These are phyloP conservation scores for Chrysosphaeria jannelii DNA, from an alignment of 2,329 filamentous ascomycete species.

Conservation along the genomic window DNA sequence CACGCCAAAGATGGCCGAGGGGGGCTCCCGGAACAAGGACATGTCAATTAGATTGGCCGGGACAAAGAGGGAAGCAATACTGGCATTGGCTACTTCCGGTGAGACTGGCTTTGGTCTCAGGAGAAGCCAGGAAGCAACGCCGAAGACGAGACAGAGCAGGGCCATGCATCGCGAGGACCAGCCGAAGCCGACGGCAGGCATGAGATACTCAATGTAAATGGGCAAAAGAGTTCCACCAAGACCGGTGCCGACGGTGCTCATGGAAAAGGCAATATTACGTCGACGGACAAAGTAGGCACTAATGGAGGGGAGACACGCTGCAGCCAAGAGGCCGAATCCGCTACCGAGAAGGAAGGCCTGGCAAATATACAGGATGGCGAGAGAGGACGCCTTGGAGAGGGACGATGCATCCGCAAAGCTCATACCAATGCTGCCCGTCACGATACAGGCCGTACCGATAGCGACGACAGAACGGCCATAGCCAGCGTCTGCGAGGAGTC, in stretches of 20 bases:
- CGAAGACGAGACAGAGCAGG: constrained; percentile 22
- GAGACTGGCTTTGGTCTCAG: constrained; percentile 7
- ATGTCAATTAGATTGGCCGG: constrained; percentile 19
- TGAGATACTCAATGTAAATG: constrained; percentile 21
- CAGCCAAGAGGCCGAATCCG: constrained; percentile 22
- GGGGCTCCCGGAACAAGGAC: constrained; percentile 16
- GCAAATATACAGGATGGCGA: constrained; percentile 13
- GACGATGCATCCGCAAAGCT: constrained; percentile 8
- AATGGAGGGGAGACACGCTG: constrained; percentile 19
- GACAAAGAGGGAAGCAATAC: background rate
- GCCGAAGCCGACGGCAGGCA: constrained; percentile 29
- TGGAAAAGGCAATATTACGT: constrained; percentile 24
- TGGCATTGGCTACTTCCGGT: background rate
- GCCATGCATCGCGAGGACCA: constrained; percentile 32
- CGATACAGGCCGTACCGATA: constrained; percentile 12
- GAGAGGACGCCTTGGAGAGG: background rate
- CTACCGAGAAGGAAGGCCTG: constrained; percentile 24
- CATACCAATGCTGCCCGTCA: constrained; percentile 17
- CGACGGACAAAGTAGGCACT: constrained; percentile 24
- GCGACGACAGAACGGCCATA: constrained; percentile 13
- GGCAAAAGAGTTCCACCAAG: constrained; percentile 34
- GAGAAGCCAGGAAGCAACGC: constrained; percentile 12
- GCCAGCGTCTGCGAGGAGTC: constrained; percentile 19
- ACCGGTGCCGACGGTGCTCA: constrained; percentile 27
- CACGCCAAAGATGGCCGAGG: constrained; percentile 14